Conservation (phyloP, 2,329 filamentous ascomycete genomes). For the Calonectria pseudoreteaudii region DNA sequence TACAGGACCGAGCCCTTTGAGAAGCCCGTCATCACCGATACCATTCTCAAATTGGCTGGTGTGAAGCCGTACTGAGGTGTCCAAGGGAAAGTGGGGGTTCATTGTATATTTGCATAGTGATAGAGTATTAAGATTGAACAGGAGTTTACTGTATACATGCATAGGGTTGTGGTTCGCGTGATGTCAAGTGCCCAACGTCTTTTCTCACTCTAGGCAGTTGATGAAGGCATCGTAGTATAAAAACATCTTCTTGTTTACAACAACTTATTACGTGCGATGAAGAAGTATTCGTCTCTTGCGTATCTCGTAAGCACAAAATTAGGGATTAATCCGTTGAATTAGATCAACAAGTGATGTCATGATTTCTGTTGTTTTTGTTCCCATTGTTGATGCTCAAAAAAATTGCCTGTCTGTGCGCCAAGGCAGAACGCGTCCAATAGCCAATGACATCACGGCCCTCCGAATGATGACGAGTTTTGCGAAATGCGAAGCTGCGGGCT, state of each 20-base stretch:
- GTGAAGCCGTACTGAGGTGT: slow-evolving; percentile 33
- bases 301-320: background rate
- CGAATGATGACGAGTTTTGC: background rate
- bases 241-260: background rate
- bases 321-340: background rate
- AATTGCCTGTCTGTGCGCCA: background rate
- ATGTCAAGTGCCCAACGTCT: background rate
- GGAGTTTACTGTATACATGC: background rate
- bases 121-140: background rate
- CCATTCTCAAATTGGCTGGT: slow-evolving; percentile 31
- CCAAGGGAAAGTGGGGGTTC: too few species aligned
- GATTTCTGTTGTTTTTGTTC: background rate
- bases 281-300: background rate
- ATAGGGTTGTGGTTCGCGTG: background rate
- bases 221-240: background rate
- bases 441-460: background rate
- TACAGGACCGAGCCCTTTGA: slow-evolving; percentile 39
- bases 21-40: slow-evolving; percentile 33
- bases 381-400: background rate
- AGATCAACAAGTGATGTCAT: background rate
- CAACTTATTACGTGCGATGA: background rate
- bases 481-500: background rate
- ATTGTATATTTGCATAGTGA: background rate
- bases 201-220: background rate
- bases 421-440: background rate